Conservation (phyloP, 371 early-diverging fungal genomes). For the Syncephalastrum sp. region DNA sequence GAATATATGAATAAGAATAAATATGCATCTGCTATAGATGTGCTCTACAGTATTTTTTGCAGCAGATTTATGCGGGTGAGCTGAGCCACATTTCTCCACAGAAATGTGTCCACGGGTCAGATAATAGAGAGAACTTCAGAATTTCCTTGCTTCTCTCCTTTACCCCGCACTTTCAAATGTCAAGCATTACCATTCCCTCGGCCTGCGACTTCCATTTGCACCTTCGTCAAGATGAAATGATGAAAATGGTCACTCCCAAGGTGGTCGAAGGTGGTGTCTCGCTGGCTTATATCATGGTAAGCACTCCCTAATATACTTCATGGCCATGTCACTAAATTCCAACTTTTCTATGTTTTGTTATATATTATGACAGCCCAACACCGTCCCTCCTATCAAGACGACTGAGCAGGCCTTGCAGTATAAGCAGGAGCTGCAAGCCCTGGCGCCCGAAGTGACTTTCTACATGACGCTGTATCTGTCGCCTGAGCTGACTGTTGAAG, state of each 20-base stretch:
- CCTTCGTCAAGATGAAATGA: slow-evolving; percentile 90
- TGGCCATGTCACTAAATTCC: too few relatives aligned
- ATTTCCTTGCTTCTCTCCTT: slow-evolving; percentile 4
- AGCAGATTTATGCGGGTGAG: too few relatives aligned
- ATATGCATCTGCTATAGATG: too few relatives aligned
- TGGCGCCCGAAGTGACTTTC: slow-evolving; percentile 86
- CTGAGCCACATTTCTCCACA: too few relatives aligned
- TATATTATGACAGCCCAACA: slow-evolving; percentile 73
- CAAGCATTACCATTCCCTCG: slow-evolving; percentile 56
- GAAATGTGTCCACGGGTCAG: too few relatives aligned
- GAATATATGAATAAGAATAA: too few relatives aligned
- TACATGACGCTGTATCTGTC: slow-evolving; percentile 93
- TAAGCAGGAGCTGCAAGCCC: slow-evolving; percentile 72
- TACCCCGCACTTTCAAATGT: slow-evolving; percentile 13
- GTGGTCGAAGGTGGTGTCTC: slow-evolving; percentile 83
- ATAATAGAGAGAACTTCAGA: too few relatives aligned
- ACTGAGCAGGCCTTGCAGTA: slow-evolving; percentile 88
- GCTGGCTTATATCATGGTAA: slow-evolving; percentile 93
- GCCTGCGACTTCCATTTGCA: slow-evolving; percentile 95
- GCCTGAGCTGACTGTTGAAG: slow-evolving; percentile 87
- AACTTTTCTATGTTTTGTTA: too few relatives aligned
- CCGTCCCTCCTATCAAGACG: slow-evolving; percentile 86
- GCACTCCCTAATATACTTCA: background rate
- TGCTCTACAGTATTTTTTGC: too few relatives aligned
- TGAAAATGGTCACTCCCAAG: slow-evolving; percentile 85